Base-by-base conservation (phyloP, 2,329 filamentous ascomycete genomes). In the Coniochaeta prunicola region DNA sequence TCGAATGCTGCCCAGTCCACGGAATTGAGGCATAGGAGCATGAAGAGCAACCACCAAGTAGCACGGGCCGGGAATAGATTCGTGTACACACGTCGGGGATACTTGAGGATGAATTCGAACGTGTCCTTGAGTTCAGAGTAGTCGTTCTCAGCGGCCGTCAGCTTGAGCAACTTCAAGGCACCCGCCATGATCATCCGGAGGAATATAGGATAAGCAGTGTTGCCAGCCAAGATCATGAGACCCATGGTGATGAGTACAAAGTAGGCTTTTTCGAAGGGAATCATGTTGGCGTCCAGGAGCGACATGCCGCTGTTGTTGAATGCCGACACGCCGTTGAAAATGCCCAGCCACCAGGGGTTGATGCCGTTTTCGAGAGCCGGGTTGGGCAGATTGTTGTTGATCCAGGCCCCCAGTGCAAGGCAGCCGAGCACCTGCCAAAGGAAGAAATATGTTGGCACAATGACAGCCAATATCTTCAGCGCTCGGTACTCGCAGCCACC, bases 291-390 rank as follows among this genome's bases (percentile, higher is more conserved):
- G 67, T 89, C 85, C 13, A 89, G 72, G 36, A 89, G 74, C 21
- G 81, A 82, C 84, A 90, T 87, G 42, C 86, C 86, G n/a, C 80
- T 85, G 64, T 89, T 89, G 71, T 88, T 88, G 70, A 89, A 90
- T 0, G 86, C 86, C 19, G 84, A 87, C 4, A 84, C 80, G 1
- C 83, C 83, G 61, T 87, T 85, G 72, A 89, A 90, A 50, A 84
- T 79, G 42, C 86, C 86, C 2, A 84, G 75, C 86, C 86, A 89
- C 83, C 83, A 88, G 34, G 86, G 82, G 59, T 84, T 82, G 58
- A 86, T 77, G 13, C 80, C 83, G 67, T 89, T 87, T 4, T 68
- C 70, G 2, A 71, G 66, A 0, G 84, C 77, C 4, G 77, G 72
- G 9, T 73, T 71, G 0, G 82, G 73, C 48, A 77, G 76, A 61